Percentiles rank a stretch among this genome's conserved stretches.
Conservation (phyloP, 192 early-diverging fungal genomes). For the Lobosporangium transversale region DNA sequence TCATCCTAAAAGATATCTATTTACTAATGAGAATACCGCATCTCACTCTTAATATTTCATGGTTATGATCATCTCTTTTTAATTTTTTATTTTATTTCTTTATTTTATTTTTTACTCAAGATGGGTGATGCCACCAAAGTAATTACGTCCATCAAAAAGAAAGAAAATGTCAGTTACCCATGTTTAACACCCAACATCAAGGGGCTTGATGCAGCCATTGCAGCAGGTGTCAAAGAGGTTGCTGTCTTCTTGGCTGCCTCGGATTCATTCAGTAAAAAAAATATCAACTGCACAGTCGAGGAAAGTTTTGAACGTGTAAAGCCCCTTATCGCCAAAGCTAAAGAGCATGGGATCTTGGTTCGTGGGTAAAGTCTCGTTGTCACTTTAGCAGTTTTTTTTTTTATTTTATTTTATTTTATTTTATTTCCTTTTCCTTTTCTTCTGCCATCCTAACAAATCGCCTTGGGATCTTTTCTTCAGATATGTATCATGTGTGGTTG, state of each 20-base stretch:
- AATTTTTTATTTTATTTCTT: neutral
- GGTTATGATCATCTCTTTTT: neutral
- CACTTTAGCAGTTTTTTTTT: neutral
- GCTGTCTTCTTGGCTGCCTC: slow-evolving; percentile 92
- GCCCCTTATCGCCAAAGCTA: slow-evolving; percentile 71
- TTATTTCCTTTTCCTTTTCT: slow-evolving; percentile 11
- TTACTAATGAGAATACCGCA: neutral
- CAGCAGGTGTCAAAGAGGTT: slow-evolving; percentile 84
- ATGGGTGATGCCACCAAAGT: slow-evolving; percentile 90
- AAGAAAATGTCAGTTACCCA: slow-evolving; percentile 80
- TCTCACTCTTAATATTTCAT: neutral
- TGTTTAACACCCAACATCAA: slow-evolving; percentile 91
- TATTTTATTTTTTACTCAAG: no score
- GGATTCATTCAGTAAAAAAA: slow-evolving; percentile 88
- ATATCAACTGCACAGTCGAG: slow-evolving; percentile 91
- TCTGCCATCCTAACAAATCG: neutral
- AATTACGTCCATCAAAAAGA: slow-evolving; percentile 70
- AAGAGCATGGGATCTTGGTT: slow-evolving; percentile 70
- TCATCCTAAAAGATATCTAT: no score
- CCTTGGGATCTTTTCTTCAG: slow-evolving; percentile 54
- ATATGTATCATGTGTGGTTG: slow-evolving; percentile 90
- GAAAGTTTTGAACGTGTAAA: slow-evolving; percentile 83
- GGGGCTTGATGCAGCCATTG: slow-evolving; percentile 84
- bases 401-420: neutral
- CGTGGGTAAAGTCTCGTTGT: slow-evolving; percentile 64